Evolutionary conservation across 495 filamentous ascomycete species (phyloP).

Genomic region (Schizothecium vesticola): DNA sequence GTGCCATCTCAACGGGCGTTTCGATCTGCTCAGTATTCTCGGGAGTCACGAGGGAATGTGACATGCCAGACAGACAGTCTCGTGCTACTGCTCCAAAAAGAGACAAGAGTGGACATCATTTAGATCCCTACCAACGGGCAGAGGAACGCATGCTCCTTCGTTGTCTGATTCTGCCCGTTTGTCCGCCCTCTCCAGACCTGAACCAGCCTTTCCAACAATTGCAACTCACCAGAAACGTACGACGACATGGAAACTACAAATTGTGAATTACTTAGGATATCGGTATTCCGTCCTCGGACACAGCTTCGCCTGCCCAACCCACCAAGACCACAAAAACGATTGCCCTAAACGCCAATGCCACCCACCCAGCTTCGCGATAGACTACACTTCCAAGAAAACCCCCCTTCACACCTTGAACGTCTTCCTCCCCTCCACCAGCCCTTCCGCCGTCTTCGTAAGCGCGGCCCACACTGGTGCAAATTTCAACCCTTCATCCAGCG

Average conservation of each 20-base stretch:
- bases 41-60: background rate
- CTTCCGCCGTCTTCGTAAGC: constrained; percentile 67
- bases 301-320: background rate
- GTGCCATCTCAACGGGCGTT: too few species aligned
- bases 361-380: background rate
- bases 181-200: too few species aligned
- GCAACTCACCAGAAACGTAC: background rate
- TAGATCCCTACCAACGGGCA: background rate
- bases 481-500: constrained; percentile 72
- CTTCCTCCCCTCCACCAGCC: constrained; percentile 68
- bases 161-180: background rate
- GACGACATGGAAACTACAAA: background rate
- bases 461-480: constrained; percentile 77
- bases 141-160: background rate
- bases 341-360: background rate
- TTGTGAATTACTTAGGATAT: background rate
- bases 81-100: background rate
- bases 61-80: background rate
- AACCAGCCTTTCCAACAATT: too few species aligned
- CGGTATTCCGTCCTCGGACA: background rate
- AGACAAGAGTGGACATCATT: background rate
- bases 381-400: background rate
- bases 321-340: background rate
- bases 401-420: constrained; percentile 28
- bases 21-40: background rate